phyloP scores from a whole-genome alignment of 2,329 filamentous ascomycete genomes.

The Colletotrichum noveboracense region DNA sequence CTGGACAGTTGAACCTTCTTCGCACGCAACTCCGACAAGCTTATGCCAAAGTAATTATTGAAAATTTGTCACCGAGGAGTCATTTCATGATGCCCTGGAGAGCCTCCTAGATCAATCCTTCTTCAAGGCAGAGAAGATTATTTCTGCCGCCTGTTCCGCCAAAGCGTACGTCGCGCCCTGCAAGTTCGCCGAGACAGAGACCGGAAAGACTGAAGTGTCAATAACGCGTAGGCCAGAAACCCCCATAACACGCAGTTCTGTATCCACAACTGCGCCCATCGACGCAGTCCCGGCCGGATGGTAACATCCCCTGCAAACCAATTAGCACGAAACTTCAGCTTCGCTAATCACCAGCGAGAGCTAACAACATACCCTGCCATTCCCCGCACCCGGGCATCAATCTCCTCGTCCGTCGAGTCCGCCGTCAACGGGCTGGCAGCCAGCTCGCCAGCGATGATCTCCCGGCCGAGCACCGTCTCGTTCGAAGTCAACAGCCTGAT shows the following conservation, averaged over 20 bases:
- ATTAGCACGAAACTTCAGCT: constrained; percentile 28
- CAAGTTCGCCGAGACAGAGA: constrained; percentile 49
- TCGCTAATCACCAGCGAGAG: constrained; percentile 26
- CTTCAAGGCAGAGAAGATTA: constrained; percentile 37
- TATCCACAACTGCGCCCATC: constrained; percentile 34
- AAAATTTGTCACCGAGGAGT: too few relatives aligned
- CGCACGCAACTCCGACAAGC: too few relatives aligned
- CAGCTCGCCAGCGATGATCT: constrained; percentile 25
- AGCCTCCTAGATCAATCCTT: background rate
- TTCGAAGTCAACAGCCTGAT: constrained; percentile 19
- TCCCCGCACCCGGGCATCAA: constrained; percentile 28
- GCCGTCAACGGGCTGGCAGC: constrained; percentile 20
- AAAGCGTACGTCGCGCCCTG: constrained; percentile 59
- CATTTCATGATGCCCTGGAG: fast-evolving
- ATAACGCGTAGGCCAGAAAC: constrained; percentile 39
- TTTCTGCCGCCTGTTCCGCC: constrained; percentile 64
- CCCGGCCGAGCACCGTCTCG: constrained; percentile 17
- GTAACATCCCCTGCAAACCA: constrained; percentile 28
- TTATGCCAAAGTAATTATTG: too few relatives aligned
- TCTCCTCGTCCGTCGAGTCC: constrained; percentile 30
- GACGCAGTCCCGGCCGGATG: constrained; percentile 36
- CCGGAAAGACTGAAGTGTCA: constrained; percentile 42
- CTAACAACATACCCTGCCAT: constrained; percentile 15
- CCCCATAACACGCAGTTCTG: constrained; percentile 39
- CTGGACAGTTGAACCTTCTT: too few relatives aligned